Percentiles rank a stretch among this genome's conserved stretches.
Conservation (phyloP, 495 filamentous ascomycete genomes). For the Ramalina intermedia region DNA sequence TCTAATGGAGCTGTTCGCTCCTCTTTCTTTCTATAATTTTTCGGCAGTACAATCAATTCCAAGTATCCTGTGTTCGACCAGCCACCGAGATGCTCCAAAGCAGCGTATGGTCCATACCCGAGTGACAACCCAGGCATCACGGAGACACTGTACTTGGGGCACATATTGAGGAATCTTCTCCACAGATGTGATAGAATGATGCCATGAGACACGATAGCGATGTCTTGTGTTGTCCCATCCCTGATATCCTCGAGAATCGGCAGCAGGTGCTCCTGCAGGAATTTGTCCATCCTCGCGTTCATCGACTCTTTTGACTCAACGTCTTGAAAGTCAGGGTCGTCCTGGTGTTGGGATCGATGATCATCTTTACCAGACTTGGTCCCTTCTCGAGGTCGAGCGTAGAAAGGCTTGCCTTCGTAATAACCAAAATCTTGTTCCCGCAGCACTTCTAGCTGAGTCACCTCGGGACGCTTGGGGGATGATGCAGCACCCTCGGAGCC, state of each 20-base stretch:
- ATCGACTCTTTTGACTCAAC: constrained; percentile 52
- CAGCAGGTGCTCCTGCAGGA: constrained; percentile 45
- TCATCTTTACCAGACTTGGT: constrained; percentile 13
- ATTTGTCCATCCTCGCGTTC: constrained; percentile 42
- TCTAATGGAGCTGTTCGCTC: not conserved
- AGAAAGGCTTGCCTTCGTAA: constrained; percentile 46
- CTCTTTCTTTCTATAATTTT: not conserved
- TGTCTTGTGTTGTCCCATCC: constrained; percentile 13
- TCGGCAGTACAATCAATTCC: constrained; percentile 29
- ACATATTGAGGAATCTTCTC: constrained; percentile 40
- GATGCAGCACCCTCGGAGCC: not conserved
- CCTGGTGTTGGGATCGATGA: constrained; percentile 11
- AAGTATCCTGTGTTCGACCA: constrained; percentile 57
- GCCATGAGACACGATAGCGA: constrained; percentile 68
- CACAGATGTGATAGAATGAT: constrained; percentile 59
- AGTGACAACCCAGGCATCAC: constrained; percentile 14
- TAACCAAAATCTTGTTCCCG: constrained; percentile 61
- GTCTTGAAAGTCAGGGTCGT: constrained; percentile 29
- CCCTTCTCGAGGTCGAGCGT: constrained; percentile 9
- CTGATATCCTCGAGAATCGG: constrained; percentile 34
- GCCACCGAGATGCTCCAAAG: constrained; percentile 31
- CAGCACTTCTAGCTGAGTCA: constrained; percentile 38
- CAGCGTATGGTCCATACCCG: constrained; percentile 5
- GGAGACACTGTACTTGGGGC: constrained; percentile 28
- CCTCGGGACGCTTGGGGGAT: constrained; percentile 12